A percentile compares a stretch with the other conserved stretches of the same genome.
Evolutionary conservation across 495 filamentous ascomycete genomes (phyloP).

Genomic region (Penicillium dipodomyicola): DNA sequence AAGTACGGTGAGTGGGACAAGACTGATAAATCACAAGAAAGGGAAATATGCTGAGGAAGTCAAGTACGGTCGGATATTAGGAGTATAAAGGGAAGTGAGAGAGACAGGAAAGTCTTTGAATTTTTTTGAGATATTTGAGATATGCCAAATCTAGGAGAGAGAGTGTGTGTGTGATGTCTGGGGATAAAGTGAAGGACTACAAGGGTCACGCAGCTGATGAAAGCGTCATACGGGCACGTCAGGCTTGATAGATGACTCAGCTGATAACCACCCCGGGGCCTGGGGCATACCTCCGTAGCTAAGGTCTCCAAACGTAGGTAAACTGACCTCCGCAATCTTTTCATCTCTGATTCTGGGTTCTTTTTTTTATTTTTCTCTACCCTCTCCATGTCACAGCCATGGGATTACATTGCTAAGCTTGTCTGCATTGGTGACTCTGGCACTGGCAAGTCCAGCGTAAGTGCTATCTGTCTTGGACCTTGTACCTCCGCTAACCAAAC

Average conservation of each 20-base stretch:
- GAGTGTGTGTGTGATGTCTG: not conserved
- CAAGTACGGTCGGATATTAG: slow-evolving; percentile 2
- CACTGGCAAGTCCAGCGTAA: slow-evolving; percentile 80
- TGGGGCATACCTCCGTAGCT: too few relatives aligned
- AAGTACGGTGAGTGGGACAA: slow-evolving; percentile 22
- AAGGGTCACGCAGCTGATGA: slow-evolving; percentile 27
- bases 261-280: slow-evolving; percentile 25
- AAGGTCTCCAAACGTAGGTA: slow-evolving; percentile 1
- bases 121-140: slow-evolving; percentile 8
- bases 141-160: slow-evolving; percentile 8
- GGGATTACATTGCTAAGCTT: slow-evolving; percentile 98
- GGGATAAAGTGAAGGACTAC: slow-evolving; percentile 9
- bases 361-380: slow-evolving; percentile 19
- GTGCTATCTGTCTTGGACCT: slow-evolving; percentile 21
- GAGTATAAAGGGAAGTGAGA: not conserved
- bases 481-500: slow-evolving; percentile 9
- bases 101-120: not conserved
- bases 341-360: slow-evolving; percentile 9
- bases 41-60: slow-evolving; percentile 5
- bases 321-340: slow-evolving; percentile 9
- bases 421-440: slow-evolving; percentile 95
- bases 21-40: slow-evolving; percentile 11
- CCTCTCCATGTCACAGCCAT: slow-evolving; percentile 70
- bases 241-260: slow-evolving; percentile 47
- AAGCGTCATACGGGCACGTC: slow-evolving; percentile 44